phyloP scores from a whole-genome alignment of 2,329 filamentous ascomycete species.

The Clarireedia sp. region DNA sequence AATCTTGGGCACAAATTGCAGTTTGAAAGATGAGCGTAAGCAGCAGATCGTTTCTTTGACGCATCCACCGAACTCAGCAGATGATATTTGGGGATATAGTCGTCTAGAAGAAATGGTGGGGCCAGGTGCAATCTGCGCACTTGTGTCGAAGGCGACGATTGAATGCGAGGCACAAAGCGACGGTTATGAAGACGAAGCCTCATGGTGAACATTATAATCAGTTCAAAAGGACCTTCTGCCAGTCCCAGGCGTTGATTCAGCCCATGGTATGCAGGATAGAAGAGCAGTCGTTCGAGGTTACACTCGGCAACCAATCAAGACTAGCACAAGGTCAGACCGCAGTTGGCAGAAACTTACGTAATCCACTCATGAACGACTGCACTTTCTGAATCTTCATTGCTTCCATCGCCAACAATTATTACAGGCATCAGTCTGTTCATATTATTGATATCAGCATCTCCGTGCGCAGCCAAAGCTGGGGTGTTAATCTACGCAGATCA shows the following conservation, averaged over 20 bases:
- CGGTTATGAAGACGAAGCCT: not conserved
- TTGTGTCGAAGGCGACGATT: not conserved
- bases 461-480: no score
- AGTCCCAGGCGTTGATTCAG: not conserved
- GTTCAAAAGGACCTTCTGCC: no score
- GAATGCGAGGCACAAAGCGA: not conserved
- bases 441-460: no score
- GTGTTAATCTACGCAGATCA: not conserved
- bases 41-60: constrained; percentile 63
- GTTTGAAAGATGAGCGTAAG: constrained; percentile 66
- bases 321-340: not conserved
- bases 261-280: not conserved
- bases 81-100: constrained; percentile 67
- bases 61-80: constrained; percentile 59
- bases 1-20: constrained; percentile 75
- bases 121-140: constrained; percentile 40
- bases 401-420: no score
- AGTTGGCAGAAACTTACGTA: constrained; percentile 1
- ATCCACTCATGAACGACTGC: not conserved
- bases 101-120: constrained; percentile 62
- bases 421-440: no score
- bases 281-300: no score
- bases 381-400: no score
- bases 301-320: no score
- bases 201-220: not conserved